Evolutionary conservation across 441 rosid species (phyloP), one percentile per base, ranked within the genome.

Genomic region (Hura crepitans): DNA sequence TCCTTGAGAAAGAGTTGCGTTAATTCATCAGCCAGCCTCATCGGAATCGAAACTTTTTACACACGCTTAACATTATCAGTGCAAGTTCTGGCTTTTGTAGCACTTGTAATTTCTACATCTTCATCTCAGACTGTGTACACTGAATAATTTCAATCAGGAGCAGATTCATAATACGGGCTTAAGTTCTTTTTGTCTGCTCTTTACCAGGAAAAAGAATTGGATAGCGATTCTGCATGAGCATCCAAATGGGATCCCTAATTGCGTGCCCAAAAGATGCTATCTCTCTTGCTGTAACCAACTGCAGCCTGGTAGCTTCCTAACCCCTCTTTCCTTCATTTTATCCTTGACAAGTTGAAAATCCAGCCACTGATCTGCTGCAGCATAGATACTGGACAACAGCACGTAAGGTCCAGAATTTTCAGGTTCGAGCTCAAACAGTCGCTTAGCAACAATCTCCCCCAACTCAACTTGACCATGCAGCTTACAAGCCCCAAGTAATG

Each of bases 401-500:
- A 88, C 91, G 72, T 86, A 93, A 64, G 57, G 83, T 71, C 86
- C 88, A 4, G 87, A 86, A 75, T 81, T 85, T 70, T 75, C 67
- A 3, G 98, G 96, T 74, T 91, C 94, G 74, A 89, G 77, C 71
- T 89, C 83, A 68, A 88, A 77, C 59, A 91, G 84, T 13, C 67
- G 69, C 30, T 77, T 73, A 6, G 90, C 89, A 54, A 83, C 89
- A 70, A 72, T 60, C 80, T 85, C 80, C 42, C 87, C 90, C 28
- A 93, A 75, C 79, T 88, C 90, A 72, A 79, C 74, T 66, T 88
- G 78, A 42, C 82, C 74, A 74, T 87, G 80, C 39, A 84, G 72
- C 74, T 82, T 83, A 74, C 98, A 89, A 45, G 86, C 94, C 62
- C 89, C 90, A 49, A 91, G 88, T 72, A 91, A 82, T 22, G 98